These are phyloP conservation scores for Yamadazyma jaroonii DNA, from an alignment of 1,139 yeast genomes.

Conservation along the genomic window DNA sequence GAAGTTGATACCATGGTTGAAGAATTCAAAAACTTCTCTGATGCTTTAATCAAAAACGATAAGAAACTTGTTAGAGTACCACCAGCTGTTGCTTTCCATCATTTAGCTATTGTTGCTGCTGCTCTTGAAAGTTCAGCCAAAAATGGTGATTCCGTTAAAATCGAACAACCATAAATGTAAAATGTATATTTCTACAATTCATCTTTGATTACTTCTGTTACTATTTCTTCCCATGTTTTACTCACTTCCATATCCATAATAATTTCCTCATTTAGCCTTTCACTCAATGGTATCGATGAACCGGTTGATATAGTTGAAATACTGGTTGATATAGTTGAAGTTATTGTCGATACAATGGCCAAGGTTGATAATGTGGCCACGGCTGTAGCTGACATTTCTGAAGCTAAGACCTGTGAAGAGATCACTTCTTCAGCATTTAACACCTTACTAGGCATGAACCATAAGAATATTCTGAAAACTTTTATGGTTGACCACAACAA, in stretches of 20 bases:
- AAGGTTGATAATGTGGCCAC: not conserved
- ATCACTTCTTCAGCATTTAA: conserved; percentile 2
- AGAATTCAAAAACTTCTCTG: conserved; percentile 74
- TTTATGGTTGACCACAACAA: conserved; percentile 58
- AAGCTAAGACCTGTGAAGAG: not conserved
- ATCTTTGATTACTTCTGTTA: conserved; percentile 7
- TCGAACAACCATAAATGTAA: conserved; percentile 24
- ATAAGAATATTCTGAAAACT: conserved; percentile 39
- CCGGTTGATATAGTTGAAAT: not conserved
- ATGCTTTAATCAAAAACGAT: conserved; percentile 65
- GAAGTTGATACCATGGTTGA: conserved; percentile 51
- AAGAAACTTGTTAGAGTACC: conserved; percentile 55
- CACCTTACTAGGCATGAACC: conserved; percentile 16
- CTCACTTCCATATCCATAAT: conserved; percentile 10
- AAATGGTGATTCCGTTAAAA: conserved; percentile 57
- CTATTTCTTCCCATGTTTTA: conserved; percentile 12
- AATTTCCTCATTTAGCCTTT: conserved; percentile 10
- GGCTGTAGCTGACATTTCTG: not conserved
- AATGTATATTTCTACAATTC: conserved; percentile 8
- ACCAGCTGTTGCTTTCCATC: conserved; percentile 84
- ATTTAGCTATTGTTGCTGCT: conserved; percentile 85
- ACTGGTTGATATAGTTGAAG: not conserved
- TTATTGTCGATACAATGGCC: not conserved
- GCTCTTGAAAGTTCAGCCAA: conserved; percentile 67
- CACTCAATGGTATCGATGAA: not conserved